A percentile compares a stretch with the other conserved stretches of the same genome.
Evolutionary conservation across 148 eudicot genomes (phyloP).

Genomic region (Limonium bicolor): DNA sequence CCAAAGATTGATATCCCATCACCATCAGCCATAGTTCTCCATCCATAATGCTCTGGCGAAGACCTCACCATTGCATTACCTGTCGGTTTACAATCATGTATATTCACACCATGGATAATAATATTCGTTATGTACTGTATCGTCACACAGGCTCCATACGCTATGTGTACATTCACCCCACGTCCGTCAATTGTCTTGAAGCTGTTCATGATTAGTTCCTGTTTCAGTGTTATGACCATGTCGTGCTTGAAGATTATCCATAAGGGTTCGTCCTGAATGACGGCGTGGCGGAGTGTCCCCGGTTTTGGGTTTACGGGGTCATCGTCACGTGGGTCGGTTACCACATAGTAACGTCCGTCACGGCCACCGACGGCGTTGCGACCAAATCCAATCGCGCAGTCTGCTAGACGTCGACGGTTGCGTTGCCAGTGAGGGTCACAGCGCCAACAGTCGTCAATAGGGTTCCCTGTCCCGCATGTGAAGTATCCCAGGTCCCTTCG

Average conservation of each 20-base stretch:
- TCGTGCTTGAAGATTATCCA: slow-evolving; percentile 5
- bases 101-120: slow-evolving; percentile 3
- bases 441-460: slow-evolving; percentile 7
- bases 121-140: slow-evolving; percentile 3
- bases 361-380: slow-evolving; percentile 3
- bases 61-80: slow-evolving; percentile 1
- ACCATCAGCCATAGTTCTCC: slow-evolving; percentile 6
- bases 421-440: slow-evolving; percentile 4
- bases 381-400: slow-evolving; percentile 4
- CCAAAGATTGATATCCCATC: background rate
- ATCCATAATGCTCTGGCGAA: background rate
- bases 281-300: slow-evolving; percentile 5
- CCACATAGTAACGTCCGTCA: slow-evolving; percentile 3
- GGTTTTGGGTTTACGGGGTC: slow-evolving; percentile 6
- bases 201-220: slow-evolving; percentile 6
- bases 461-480: slow-evolving; percentile 5
- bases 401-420: slow-evolving; percentile 2
- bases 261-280: slow-evolving; percentile 1
- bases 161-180: slow-evolving; percentile 4
- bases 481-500: slow-evolving; percentile 6
- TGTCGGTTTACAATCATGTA: slow-evolving; percentile 5
- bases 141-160: slow-evolving; percentile 4
- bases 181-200: slow-evolving; percentile 7
- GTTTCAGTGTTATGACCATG: slow-evolving; percentile 3
- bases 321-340: slow-evolving; percentile 3